Conservation (phyloP, 1,284 basidiomycete species). For the Leccinum ponderosum region DNA sequence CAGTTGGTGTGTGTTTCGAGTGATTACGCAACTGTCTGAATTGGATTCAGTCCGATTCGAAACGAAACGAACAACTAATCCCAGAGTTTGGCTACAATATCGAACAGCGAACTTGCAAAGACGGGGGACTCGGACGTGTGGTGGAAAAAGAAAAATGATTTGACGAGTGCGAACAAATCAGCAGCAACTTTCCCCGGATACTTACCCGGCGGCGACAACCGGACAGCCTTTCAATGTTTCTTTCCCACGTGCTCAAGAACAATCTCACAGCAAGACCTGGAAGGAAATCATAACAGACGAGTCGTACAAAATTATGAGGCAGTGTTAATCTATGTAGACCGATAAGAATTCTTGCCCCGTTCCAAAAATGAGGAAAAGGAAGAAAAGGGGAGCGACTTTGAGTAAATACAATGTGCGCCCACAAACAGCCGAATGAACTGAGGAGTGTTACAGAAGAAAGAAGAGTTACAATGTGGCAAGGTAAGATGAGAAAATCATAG, state of each 20-base stretch:
- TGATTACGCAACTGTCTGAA: neutral
- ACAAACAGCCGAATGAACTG: neutral
- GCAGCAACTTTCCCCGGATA: neutral
- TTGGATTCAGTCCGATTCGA: neutral
- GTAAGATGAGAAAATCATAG: neutral
- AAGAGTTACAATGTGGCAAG: constrained; percentile 15
- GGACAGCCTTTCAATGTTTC: neutral
- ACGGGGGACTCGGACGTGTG: neutral
- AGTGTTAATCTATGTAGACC: constrained; percentile 31
- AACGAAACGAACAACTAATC: neutral
- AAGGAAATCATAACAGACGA: neutral
- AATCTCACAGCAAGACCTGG: constrained; percentile 1
- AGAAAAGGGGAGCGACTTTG: constrained; percentile 2
- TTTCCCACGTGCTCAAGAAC: constrained; percentile 21
- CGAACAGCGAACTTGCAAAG: neutral
- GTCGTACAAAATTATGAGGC: constrained; percentile 33
- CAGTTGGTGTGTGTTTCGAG: neutral
- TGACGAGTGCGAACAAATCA: neutral
- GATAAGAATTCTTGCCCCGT: constrained; percentile 16
- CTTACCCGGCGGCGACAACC: neutral
- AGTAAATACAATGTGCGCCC: constrained; percentile 15
- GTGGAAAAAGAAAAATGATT: neutral
- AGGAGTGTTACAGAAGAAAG: constrained; percentile 7
- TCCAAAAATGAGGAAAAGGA: constrained; percentile 19
- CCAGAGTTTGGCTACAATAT: neutral